Evolutionary conservation across 176 grass and related monocot genomes (phyloP).

Genomic region (Guadua angustifolia): DNA sequence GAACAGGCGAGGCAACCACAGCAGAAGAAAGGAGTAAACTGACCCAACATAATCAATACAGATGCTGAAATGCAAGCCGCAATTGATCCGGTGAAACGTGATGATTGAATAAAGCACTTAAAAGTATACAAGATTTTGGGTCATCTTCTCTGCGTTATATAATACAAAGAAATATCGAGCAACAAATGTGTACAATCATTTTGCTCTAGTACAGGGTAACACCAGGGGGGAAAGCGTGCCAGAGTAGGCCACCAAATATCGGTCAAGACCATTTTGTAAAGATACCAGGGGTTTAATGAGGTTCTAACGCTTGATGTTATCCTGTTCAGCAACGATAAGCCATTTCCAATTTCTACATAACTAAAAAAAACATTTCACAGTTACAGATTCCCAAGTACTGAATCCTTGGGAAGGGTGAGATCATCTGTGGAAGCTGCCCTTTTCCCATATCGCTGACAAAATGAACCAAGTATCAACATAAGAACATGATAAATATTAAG

Average conservation of each 20-base stretch:
- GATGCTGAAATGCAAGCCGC: neutral
- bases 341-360: slow-evolving; percentile 8
- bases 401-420: slow-evolving; percentile 46
- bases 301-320: slow-evolving; percentile 27
- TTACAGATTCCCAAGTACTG: slow-evolving; percentile 10
- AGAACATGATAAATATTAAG: slow-evolving; percentile 6
- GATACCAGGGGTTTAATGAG: neutral
- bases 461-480: slow-evolving; percentile 28
- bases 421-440: slow-evolving; percentile 48
- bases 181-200: slow-evolving; percentile 35
- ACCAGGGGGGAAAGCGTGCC: neutral
- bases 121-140: slow-evolving; percentile 21
- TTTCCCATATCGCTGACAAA: slow-evolving; percentile 64
- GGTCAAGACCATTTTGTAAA: slow-evolving; percentile 8
- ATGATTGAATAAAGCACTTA: neutral
- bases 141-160: slow-evolving; percentile 10
- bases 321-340: slow-evolving; percentile 25
- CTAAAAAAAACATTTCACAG: slow-evolving; percentile 28
- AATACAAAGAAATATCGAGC: slow-evolving; percentile 7
- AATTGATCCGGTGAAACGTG: neutral
- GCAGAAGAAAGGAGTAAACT: neutral
- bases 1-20: neutral
- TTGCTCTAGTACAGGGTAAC: slow-evolving; percentile 22
- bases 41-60: neutral
- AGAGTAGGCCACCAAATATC: neutral